Base-by-base conservation (phyloP, 768 basidiomycete species). In the Tremella mesenterica region DNA sequence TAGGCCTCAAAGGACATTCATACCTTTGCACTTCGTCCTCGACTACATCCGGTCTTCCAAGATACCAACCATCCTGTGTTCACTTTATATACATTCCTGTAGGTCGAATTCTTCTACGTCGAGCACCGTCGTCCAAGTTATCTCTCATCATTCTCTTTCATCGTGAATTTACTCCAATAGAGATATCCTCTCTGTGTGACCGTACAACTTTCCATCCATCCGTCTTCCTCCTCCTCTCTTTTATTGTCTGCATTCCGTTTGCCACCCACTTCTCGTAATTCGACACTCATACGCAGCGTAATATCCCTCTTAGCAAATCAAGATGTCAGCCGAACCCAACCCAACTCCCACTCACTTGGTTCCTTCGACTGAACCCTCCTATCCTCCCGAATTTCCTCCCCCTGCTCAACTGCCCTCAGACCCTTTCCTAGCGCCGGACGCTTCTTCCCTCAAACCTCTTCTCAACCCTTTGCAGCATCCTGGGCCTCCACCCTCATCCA, bases 381-480 rank as follows among this genome's bases (percentile, higher is more conserved):
- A 45, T 48, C n/a, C 52, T 4, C 27, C 51, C 25, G 38, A 21
- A 27, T 53, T 54, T 31, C 48, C 52, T 36, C 60, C 60, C 18
- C 53, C 58, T 21, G 27, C 58, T 43, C 27, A 53, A 18, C 44
- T 59, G 14, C 34, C 49, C 7, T 23, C 43, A 10, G 43, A 53
- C 20, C 58, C 58, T 27, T 29, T 21, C 38, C 21, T 20, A 25
- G 27, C 36, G 2, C 27, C 44, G 20, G 50, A 39, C 33, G 20
- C 34, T 4, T 18, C 57, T 3, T 52, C 56, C 16, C 49, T 60
- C 21, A 66, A 66, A 50, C 67, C 69, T 16, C 52, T 71, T 6
- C 60, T 67, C 7, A 69, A 68, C 43, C 69, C 69, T 27, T 39
- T 71, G 21, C 67, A 67, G 44, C 49, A 53, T 6, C 50, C 57